Percentiles rank a stretch among this genome's conserved stretches.
Conservation (phyloP, 768 basidiomycete genomes). For the Collybia mongolica region DNA sequence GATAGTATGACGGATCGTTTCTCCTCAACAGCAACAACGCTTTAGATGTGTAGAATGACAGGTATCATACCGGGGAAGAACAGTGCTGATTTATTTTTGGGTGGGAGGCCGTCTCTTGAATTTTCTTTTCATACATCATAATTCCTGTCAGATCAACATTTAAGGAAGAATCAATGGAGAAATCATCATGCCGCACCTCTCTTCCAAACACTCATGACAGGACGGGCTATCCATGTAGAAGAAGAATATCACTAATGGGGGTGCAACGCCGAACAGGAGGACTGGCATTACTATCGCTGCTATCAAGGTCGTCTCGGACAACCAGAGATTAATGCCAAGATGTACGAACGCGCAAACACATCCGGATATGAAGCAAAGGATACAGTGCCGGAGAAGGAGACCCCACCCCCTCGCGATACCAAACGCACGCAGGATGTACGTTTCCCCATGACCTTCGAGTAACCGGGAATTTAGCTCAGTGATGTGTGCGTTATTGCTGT, state of each 20-base stretch:
- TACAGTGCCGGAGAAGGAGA: slow-evolving; percentile 16
- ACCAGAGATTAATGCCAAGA: slow-evolving; percentile 11
- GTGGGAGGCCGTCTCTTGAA: too few relatives aligned
- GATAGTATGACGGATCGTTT: too few relatives aligned
- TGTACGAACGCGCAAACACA: slow-evolving; percentile 15
- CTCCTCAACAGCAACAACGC: too few relatives aligned
- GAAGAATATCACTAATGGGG: slow-evolving; percentile 14
- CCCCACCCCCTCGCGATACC: slow-evolving; percentile 18
- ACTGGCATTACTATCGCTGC: slow-evolving; percentile 16
- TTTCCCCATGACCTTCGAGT: slow-evolving; percentile 17
- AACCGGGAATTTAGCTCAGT: slow-evolving; percentile 14
- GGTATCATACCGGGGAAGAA: too few relatives aligned
- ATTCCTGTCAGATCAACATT: too few relatives aligned
- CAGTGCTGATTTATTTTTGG: too few relatives aligned
- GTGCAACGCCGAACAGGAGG: slow-evolving; percentile 11
- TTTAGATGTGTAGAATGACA: too few relatives aligned
- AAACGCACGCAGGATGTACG: slow-evolving; percentile 18
- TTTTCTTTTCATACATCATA: too few relatives aligned
- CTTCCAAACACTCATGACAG: slow-evolving; percentile 11
- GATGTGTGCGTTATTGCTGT: slow-evolving; percentile 4
- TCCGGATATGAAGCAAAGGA: slow-evolving; percentile 15
- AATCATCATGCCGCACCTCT: slow-evolving; percentile 7
- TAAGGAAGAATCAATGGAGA: background rate
- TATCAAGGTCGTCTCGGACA: slow-evolving; percentile 10
- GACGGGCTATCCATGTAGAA: slow-evolving; percentile 15